Conservation (phyloP, 1,139 yeast genomes). For the Arxiozyma telluris region DNA sequence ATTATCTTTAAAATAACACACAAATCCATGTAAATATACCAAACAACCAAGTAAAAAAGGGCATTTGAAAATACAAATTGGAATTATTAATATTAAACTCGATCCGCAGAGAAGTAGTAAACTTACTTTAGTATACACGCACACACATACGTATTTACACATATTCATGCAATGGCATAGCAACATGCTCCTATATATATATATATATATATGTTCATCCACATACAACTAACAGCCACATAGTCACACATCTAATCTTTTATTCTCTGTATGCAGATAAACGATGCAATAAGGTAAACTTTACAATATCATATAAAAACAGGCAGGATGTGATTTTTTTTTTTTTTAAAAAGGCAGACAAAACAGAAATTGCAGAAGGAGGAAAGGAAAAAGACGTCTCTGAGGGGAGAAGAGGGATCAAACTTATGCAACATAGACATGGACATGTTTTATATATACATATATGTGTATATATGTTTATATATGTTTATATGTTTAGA, state of each 20-base stretch:
- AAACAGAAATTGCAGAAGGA: background rate
- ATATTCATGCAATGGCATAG: no score
- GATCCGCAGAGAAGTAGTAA: no score
- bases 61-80: background rate
- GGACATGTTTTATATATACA: no score
- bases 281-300: background rate
- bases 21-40: background rate
- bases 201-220: background rate
- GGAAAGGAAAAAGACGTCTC: background rate
- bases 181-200: background rate
- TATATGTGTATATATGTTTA: no score
- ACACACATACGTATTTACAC: no score
- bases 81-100: no score
- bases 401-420: background rate
- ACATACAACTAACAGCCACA: background rate
- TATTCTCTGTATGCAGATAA: no score
- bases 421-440: background rate
- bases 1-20: background rate
- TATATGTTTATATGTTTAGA: no score
- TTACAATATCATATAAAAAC: no score
- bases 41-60: background rate
- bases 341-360: background rate
- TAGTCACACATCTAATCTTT: no score
- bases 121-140: no score
- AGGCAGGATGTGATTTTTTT: no score